Conservation (phyloP, 495 filamentous ascomycete genomes). For the Podospora comata region DNA sequence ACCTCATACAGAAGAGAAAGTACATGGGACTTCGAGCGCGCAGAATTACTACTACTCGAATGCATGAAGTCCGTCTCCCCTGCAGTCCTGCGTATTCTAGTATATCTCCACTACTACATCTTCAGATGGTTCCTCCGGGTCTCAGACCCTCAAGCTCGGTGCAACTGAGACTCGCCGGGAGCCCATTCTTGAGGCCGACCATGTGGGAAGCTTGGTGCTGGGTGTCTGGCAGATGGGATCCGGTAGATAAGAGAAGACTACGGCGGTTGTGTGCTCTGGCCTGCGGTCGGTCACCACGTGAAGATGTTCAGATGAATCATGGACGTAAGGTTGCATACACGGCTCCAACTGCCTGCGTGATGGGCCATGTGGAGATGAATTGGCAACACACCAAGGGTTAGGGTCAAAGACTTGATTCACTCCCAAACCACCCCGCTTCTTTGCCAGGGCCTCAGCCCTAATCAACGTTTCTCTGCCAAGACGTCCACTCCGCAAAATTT, state of each 20-base stretch:
- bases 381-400: neutral
- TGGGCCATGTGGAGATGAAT: neutral
- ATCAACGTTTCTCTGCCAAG: conserved; percentile 22
- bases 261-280: no score
- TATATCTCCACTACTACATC: neutral
- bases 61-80: neutral
- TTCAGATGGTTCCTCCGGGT: neutral
- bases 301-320: neutral
- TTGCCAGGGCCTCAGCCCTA: conserved; percentile 27
- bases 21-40: neutral
- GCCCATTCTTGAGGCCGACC: neutral
- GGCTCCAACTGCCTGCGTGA: neutral
- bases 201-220: neutral
- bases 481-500: conserved; percentile 27
- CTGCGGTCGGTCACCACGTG: neutral
- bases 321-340: no score
- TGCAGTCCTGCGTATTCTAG: no score
- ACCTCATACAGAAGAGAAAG: neutral
- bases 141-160: neutral
- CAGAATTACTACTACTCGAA: neutral
- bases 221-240: no score
- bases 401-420: neutral
- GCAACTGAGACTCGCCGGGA: neutral
- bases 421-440: neutral
- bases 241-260: no score